Evolutionary conservation across 2,329 filamentous ascomycete species (phyloP).

Genomic region (Fonsecaea monophora): DNA sequence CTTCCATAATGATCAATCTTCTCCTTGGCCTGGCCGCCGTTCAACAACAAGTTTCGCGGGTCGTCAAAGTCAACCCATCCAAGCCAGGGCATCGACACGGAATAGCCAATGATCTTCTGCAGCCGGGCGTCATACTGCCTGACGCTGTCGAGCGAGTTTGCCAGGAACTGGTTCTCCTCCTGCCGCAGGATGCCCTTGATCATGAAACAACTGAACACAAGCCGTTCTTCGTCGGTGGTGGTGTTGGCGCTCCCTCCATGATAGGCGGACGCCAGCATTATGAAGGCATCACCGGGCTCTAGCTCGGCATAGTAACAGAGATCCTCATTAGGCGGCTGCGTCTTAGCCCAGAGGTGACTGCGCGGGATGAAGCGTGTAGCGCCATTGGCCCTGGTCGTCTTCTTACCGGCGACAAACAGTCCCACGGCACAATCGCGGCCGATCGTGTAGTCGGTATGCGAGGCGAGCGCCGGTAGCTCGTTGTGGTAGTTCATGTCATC

Average conservation of each 20-base stretch:
- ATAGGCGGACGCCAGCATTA: constrained; percentile 47
- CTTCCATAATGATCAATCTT: constrained; percentile 4
- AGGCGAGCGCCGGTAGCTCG: constrained; percentile 12
- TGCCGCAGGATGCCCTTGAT: constrained; percentile 45
- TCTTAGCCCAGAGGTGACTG: constrained; percentile 19
- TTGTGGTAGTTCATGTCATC: constrained; percentile 42
- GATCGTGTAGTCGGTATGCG: constrained; percentile 6
- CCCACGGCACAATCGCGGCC: constrained; percentile 18
- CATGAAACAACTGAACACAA: constrained; percentile 46
- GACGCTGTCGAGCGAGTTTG: background rate
- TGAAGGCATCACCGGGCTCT: constrained; percentile 46
- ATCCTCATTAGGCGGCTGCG: constrained; percentile 19
- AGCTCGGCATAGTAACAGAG: constrained; percentile 22
- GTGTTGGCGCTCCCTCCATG: constrained; percentile 44
- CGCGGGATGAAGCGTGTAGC: constrained; percentile 38
- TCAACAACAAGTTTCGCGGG: constrained; percentile 15
- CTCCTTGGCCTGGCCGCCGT: constrained; percentile 9
- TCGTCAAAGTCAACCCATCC: constrained; percentile 25
- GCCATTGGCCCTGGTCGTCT: constrained; percentile 42
- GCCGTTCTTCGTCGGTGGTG: constrained; percentile 44
- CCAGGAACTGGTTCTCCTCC: background rate
- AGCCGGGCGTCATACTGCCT: background rate
- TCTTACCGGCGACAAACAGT: constrained; percentile 29
- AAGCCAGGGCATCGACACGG: background rate
- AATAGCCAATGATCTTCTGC: constrained; percentile 1